A percentile compares a stretch with the other conserved stretches of the same genome.
Evolutionary conservation across 192 early-diverging fungal species (phyloP).

Genomic region (Pecoramyces ruminantium): DNA sequence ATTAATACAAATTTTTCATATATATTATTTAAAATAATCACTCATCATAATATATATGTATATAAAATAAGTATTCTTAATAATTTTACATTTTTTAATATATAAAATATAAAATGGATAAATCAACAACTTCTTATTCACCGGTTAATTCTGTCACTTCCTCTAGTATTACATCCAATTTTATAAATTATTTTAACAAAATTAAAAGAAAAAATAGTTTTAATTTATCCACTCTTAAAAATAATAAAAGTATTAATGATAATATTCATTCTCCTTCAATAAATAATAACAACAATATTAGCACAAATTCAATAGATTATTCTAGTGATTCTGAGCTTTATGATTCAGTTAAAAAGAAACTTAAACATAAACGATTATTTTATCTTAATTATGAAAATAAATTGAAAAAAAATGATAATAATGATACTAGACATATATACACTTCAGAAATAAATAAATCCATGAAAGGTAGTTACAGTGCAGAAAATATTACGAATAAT

Average conservation of each 20-base stretch:
- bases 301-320: background rate
- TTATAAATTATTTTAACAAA: background rate
- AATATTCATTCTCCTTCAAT: background rate
- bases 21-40: too few relatives aligned
- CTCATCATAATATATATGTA: too few relatives aligned
- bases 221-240: background rate
- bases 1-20: too few relatives aligned
- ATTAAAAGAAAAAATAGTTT: background rate
- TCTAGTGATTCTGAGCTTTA: background rate
- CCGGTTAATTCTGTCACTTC: background rate
- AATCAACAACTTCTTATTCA: background rate
- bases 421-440: too few relatives aligned
- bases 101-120: background rate
- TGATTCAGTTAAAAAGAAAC: background rate
- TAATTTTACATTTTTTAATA: too few relatives aligned
- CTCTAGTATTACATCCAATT: background rate
- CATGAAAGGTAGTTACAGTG: too few relatives aligned
- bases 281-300: too few relatives aligned
- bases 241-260: background rate
- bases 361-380: background rate
- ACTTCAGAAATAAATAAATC: too few relatives aligned
- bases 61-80: too few relatives aligned
- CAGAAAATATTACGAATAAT: too few relatives aligned
- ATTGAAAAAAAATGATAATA: too few relatives aligned
- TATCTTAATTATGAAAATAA: background rate